Conservation (phyloP, 768 basidiomycete species). For the Phylloporus sp. region DNA sequence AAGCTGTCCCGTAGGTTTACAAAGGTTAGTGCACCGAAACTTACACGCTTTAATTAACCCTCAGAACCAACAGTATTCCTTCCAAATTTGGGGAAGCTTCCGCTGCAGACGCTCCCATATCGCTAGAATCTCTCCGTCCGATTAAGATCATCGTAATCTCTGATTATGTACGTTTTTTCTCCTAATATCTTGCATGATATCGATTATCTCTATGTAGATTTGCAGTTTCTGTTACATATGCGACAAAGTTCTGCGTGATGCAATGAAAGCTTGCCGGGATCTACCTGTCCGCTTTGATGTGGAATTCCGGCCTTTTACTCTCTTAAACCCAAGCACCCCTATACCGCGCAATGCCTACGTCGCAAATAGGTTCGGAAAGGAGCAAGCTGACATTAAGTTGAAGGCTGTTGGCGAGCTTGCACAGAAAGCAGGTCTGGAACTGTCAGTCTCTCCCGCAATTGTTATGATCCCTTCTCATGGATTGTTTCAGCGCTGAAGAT, state of each 20-base stretch:
- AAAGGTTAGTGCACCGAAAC: conserved; percentile 10
- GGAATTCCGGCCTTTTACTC: conserved; percentile 30
- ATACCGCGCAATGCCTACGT: conserved; percentile 20
- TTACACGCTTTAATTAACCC: neutral
- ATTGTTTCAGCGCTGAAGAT: conserved; percentile 30
- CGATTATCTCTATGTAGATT: conserved; percentile 12
- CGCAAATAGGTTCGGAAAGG: conserved; percentile 23
- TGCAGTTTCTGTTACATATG: conserved; percentile 38
- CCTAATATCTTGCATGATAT: neutral
- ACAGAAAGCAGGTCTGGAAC: conserved; percentile 18
- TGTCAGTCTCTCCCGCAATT: conserved; percentile 17
- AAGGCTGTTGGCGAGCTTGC: conserved; percentile 23
- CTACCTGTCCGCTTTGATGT: conserved; percentile 31
- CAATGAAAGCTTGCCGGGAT: conserved; percentile 30
- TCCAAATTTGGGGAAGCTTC: conserved; percentile 11
- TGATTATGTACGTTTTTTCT: conserved; percentile 23
- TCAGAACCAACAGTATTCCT: conserved; percentile 10
- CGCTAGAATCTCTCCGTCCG: conserved; percentile 15
- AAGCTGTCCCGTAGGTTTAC: conserved; percentile 12
- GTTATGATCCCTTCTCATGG: neutral
- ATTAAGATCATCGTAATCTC: conserved; percentile 33
- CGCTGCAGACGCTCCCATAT: neutral
- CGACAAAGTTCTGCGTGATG: conserved; percentile 30
- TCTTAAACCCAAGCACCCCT: conserved; percentile 11
- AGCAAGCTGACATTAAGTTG: conserved; percentile 20